Evolutionary conservation across 345 rosid species (phyloP), one percentile per base, ranked within the genome.

Genomic region (Cochlearia excelsa): DNA sequence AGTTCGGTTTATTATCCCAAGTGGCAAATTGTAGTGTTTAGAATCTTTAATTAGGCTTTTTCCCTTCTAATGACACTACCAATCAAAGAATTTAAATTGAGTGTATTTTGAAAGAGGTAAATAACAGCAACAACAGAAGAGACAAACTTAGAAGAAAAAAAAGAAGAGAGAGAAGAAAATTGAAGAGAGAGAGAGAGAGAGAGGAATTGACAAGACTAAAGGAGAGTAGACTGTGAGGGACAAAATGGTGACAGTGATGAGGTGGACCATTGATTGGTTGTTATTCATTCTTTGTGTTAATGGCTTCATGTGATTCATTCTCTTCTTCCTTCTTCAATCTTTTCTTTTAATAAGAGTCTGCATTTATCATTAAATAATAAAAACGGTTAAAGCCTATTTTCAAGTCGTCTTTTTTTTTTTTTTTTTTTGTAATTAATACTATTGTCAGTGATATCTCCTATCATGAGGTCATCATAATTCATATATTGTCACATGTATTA

Each of bases 391-490:
- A 69, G 68, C 74, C 74, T 56, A 69, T 62, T 69, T 56, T 61
- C 30, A 62, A 34, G 68, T 43, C 33, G 68, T 43, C 33, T 31
- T 1, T 3, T 11, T 3, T 49, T 46, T 16, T 16, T 16, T 16
- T 16, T 0, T 16, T 16, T 16, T 16, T 16, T 16, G 0, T 16
- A 16, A 16, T 16, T 16, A 16, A 26, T 62, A 35, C 4, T 63
- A 34, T 47, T 69, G 74, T 69, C 74, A 62, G 64, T 63, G 68
- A 63, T 57, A 58, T 70, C 65, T 70, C 74, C 54, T 70, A 70
- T 70, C 74, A 70, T 70, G 74, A 70, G 68, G 64, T 70, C 74
- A 70, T 70, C 74, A 70, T 70, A 33, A 31, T 61, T 30, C 39
- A 68, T 46, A 46, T 59, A 61, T 16, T 61, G 38, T 46, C 66